These are phyloP conservation scores for Diaporthe destruens DNA, from an alignment of 2,329 filamentous ascomycete genomes.

Conservation along the genomic window DNA sequence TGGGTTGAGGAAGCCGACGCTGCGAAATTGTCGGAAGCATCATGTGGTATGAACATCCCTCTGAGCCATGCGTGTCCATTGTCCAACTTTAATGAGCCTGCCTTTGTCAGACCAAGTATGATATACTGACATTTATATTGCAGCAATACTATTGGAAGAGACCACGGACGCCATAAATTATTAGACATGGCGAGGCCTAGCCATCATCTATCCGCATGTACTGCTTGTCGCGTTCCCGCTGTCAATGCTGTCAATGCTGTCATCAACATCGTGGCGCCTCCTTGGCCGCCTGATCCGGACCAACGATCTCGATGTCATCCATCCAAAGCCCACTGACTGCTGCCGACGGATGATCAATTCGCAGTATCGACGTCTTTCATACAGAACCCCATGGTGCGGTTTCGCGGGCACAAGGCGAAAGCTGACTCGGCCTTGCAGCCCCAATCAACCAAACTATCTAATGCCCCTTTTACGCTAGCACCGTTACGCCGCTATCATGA, in stretches of 20 bases:
- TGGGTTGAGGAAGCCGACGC: conserved; percentile 86
- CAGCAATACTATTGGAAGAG: conserved; percentile 80
- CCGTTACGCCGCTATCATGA: conserved; percentile 29
- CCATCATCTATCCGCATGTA: conserved; percentile 27
- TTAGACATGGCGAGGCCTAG: background rate
- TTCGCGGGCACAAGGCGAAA: background rate
- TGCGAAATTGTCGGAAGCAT: conserved; percentile 91
- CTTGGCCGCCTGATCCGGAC: background rate
- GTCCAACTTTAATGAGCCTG: background rate
- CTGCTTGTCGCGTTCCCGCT: background rate
- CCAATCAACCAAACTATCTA: conserved; percentile 22
- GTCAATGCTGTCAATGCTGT: background rate
- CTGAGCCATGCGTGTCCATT: background rate
- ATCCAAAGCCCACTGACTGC: background rate
- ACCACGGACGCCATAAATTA: conserved; percentile 66
- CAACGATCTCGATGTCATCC: background rate
- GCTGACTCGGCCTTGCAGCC: background rate
- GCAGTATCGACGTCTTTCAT: background rate
- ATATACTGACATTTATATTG: conserved; percentile 43
- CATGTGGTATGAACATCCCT: conserved; percentile 60
- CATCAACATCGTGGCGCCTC: background rate
- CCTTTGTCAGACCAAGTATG: background rate
- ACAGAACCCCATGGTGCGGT: background rate
- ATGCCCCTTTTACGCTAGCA: conserved; percentile 23
- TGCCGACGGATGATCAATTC: background rate